Conservation (phyloP, 2,329 filamentous ascomycete genomes). For the Aspergillus bombycis region DNA sequence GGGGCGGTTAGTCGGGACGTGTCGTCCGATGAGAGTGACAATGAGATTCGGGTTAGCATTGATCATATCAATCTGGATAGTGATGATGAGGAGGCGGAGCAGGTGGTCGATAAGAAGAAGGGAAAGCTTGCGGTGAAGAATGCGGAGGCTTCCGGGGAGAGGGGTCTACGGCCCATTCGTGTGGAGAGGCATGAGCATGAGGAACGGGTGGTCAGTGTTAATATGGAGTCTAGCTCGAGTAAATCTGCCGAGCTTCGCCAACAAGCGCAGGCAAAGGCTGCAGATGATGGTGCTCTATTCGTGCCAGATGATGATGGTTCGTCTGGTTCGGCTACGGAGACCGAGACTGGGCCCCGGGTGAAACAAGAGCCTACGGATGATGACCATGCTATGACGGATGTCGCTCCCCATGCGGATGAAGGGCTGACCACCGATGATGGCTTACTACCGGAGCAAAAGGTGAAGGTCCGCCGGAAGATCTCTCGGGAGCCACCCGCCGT, state of each 20-base stretch:
- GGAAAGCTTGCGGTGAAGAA: slow-evolving; percentile 36
- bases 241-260: slow-evolving; percentile 47
- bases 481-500: slow-evolving; percentile 25
- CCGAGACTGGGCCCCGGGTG: slow-evolving; percentile 40
- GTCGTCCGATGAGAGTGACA: slow-evolving; percentile 51
- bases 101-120: slow-evolving; percentile 30
- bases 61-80: slow-evolving; percentile 61
- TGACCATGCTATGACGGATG: slow-evolving; percentile 40
- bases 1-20: slow-evolving; percentile 30
- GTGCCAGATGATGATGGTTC: slow-evolving; percentile 22
- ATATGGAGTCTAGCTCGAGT: slow-evolving; percentile 55
- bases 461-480: slow-evolving; percentile 39
- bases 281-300: slow-evolving; percentile 29
- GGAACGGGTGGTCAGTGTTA: slow-evolving; percentile 57
- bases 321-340: slow-evolving; percentile 14
- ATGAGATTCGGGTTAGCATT: slow-evolving; percentile 55
- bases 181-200: slow-evolving; percentile 59
- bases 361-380: slow-evolving; percentile 60
- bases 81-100: slow-evolving; percentile 51
- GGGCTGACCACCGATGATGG: slow-evolving; percentile 33
- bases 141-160: slow-evolving; percentile 20
- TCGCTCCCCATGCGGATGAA: slow-evolving; percentile 33
- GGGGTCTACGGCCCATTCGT: slow-evolving; percentile 55
- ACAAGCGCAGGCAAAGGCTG: slow-evolving; percentile 37
- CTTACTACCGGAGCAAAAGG: slow-evolving; percentile 37